Evolutionary conservation across 257 asterid genomes (phyloP).

Genomic region (Sherardia arvensis): DNA sequence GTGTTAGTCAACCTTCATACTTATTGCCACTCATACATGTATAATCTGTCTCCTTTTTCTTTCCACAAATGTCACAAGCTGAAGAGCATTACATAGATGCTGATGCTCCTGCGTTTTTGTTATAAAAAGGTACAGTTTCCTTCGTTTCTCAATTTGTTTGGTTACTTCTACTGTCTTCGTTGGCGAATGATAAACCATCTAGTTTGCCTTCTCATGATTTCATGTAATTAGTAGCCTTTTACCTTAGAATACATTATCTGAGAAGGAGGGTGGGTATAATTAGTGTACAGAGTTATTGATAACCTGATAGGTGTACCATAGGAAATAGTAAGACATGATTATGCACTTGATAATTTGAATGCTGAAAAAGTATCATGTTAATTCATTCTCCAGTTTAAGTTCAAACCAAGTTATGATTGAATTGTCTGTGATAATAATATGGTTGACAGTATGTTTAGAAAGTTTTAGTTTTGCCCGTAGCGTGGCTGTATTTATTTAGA

Average conservation of each 20-base stretch:
- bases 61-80: conserved; percentile 8
- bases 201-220: background rate
- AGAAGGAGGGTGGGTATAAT: background rate
- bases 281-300: conserved; percentile 1
- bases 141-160: background rate
- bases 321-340: conserved; percentile 6
- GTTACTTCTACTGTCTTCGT: background rate
- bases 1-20: conserved; percentile 20
- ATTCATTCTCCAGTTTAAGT: background rate
- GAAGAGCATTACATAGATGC: background rate
- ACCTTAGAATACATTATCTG: background rate
- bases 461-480: background rate
- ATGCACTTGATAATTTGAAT: conserved; percentile 1
- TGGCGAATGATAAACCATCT: background rate
- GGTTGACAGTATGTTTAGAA: background rate
- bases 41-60: background rate
- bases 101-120: conserved; percentile 2
- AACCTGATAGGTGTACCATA: background rate
- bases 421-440: background rate
- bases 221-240: background rate
- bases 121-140: background rate
- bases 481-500: background rate
- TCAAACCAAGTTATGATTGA: background rate
- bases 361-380: background rate
- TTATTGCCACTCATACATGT: conserved; percentile 3